These are phyloP conservation scores for Adansonia gregorii DNA, from an alignment of 441 rosid genomes.

Conservation along the genomic window DNA sequence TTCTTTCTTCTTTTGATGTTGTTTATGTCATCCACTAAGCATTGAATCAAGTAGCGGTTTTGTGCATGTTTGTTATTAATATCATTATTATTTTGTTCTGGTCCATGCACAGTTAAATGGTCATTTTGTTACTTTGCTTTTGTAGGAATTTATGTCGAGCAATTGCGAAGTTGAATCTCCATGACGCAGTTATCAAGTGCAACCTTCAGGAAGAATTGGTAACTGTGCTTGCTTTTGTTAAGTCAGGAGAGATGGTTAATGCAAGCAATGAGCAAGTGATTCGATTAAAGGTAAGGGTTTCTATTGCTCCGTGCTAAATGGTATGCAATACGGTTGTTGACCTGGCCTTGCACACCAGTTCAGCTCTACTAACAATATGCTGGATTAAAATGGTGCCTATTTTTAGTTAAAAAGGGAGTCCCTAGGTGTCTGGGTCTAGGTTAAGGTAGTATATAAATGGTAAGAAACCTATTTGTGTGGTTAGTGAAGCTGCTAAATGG, in stretches of 20 bases:
- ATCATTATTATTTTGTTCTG: slow-evolving; percentile 2
- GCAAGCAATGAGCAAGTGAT: slow-evolving; percentile 62
- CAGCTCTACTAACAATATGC: not conserved
- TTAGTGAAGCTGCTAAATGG: slow-evolving; percentile 9
- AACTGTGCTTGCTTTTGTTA: slow-evolving; percentile 43
- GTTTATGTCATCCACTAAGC: not conserved
- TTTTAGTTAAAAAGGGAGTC: slow-evolving; percentile 7
- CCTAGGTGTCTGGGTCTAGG: slow-evolving; percentile 17
- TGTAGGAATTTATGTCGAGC: slow-evolving; percentile 58
- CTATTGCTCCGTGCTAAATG: slow-evolving; percentile 31
- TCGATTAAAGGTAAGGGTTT: slow-evolving; percentile 58
- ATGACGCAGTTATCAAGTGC: slow-evolving; percentile 58
- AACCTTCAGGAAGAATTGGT: slow-evolving; percentile 71
- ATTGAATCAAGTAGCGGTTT: slow-evolving; percentile 2
- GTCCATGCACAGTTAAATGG: slow-evolving; percentile 11
- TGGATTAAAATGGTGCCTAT: slow-evolving; percentile 5
- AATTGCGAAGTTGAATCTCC: slow-evolving; percentile 58
- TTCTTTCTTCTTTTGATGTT: slow-evolving; percentile 4
- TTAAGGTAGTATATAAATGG: slow-evolving; percentile 8
- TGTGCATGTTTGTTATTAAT: not conserved
- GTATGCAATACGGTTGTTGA: not conserved
- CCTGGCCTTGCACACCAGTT: not conserved
- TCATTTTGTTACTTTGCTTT: slow-evolving; percentile 27
- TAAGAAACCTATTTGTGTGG: not conserved
- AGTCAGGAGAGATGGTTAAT: slow-evolving; percentile 59